Base-by-base conservation (phyloP, 257 asterid species). In the Echites panduratus region DNA sequence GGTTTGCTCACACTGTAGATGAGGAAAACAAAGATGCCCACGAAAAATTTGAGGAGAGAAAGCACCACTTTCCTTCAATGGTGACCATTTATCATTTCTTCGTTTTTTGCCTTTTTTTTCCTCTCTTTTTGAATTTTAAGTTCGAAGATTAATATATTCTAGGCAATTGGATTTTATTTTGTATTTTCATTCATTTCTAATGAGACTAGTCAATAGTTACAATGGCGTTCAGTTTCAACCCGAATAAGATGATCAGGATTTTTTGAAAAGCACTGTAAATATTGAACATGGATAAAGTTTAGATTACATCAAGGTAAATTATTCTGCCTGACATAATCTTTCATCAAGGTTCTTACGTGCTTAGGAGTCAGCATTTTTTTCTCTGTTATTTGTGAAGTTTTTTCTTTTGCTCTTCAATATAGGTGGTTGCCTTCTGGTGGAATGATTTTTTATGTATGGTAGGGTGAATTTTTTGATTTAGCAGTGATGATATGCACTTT, bases 61-160 rank as follows among this genome's bases (percentile, higher is more conserved):
- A 69, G 41, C 98, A 91, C 71, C 85, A 85, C 54, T 93, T 93
- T 79, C 96, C 90, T 69, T 86, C 82, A 56, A 82, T 77, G 96
- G 98, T 91, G 3, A 78, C 79, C 43, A 53, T 24, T 66, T 43
- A 3, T 45, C 38, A 16, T 12, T 13, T 0, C 20, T 61, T 17
- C n/a, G n/a, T n/a, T n/a, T n/a, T n/a, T n/a, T n/a, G n/a, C n/a
- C n/a, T n/a, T n/a, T n/a, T n/a, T n/a, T n/a, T n/a, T n/a, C n/a
- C n/a, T n/a, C n/a, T n/a, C n/a, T n/a, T n/a, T n/a, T n/a, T n/a
- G n/a, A n/a, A 43, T 26, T 43, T 38, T 48, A 38, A 61, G 4
- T 61, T 49, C 56, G 16, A 49, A 2, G 5, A 49, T 49, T 38
- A 6, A 16, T 14, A 22, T 64, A 20, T 54, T 43, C 27, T 53